phyloP scores from a whole-genome alignment of 2,329 filamentous ascomycete species.

The Rachicladosporium sp. region DNA sequence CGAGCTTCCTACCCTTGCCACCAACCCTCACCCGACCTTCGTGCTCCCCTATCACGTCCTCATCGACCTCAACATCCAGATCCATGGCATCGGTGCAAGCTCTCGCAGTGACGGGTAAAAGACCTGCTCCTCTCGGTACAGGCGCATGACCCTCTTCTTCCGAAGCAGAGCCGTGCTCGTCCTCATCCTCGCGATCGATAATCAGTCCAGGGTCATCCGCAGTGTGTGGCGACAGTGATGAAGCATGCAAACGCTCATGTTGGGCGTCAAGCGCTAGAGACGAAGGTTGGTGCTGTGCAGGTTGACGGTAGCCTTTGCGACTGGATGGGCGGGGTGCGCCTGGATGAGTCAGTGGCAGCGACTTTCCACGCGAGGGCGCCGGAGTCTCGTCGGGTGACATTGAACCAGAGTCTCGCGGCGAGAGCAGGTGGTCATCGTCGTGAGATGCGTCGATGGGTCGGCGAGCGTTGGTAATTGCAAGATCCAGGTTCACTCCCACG shows the following conservation, averaged over 20 bases:
- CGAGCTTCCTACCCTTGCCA: too few relatives aligned
- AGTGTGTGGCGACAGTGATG: constrained; percentile 31
- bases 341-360: neutral
- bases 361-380: neutral
- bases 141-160: constrained; percentile 6
- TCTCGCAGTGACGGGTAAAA: constrained; percentile 11
- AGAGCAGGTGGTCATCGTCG: constrained; percentile 13
- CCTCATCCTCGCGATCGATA: constrained; percentile 36
- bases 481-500: constrained; percentile 26
- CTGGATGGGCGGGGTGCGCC: constrained; percentile 12
- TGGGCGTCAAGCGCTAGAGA: constrained; percentile 14
- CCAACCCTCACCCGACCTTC: constrained; percentile 1
- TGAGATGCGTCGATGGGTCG: constrained; percentile 22
- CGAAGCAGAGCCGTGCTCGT: constrained; percentile 27
- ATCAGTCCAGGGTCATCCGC: constrained; percentile 38
- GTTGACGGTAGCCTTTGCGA: constrained; percentile 18
- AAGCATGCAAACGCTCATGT: constrained; percentile 1
- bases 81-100: constrained; percentile 21
- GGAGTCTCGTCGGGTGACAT: too few relatives aligned
- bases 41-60: constrained; percentile 21
- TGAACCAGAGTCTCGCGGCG: too few relatives aligned
- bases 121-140: constrained; percentile 13
- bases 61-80: constrained; percentile 23
- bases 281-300: constrained; percentile 17
- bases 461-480: constrained; percentile 18